These are phyloP conservation scores for Rutstroemia sp. DNA, from an alignment of 2,329 filamentous ascomycete species.

Conservation along the genomic window DNA sequence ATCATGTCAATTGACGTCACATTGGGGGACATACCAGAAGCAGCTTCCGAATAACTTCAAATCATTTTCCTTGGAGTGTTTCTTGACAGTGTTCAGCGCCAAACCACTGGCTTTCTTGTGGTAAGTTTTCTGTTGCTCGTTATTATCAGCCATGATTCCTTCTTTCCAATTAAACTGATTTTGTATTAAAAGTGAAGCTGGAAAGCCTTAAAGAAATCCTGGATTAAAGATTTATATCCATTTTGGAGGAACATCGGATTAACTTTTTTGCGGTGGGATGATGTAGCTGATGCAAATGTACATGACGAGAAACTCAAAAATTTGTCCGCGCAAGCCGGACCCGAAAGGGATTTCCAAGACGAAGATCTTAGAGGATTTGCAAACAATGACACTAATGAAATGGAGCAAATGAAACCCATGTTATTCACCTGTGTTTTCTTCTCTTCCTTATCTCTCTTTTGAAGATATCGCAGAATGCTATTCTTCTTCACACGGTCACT, in stretches of 20 bases:
- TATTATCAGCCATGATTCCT: slow-evolving; percentile 28
- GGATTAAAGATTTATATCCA: background rate
- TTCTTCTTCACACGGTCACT: slow-evolving; percentile 79
- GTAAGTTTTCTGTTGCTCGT: slow-evolving; percentile 56
- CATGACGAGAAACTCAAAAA: background rate
- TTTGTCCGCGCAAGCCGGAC: too few relatives aligned
- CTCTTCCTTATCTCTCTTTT: slow-evolving; percentile 57
- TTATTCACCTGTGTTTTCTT: slow-evolving; percentile 48
- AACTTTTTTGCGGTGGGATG: background rate
- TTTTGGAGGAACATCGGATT: too few relatives aligned
- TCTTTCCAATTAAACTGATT: background rate
- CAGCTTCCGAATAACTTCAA: slow-evolving; percentile 76
- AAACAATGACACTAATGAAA: too few relatives aligned
- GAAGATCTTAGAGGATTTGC: too few relatives aligned
- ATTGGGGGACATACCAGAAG: slow-evolving; percentile 58
- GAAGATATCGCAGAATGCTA: slow-evolving; percentile 59
- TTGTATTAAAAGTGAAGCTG: background rate
- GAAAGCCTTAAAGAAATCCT: background rate
- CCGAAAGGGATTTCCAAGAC: too few relatives aligned
- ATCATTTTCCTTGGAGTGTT: slow-evolving; percentile 60
- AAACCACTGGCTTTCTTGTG: slow-evolving; percentile 65
- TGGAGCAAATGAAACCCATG: too few relatives aligned
- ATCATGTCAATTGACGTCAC: slow-evolving; percentile 13
- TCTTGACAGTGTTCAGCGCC: slow-evolving; percentile 61
- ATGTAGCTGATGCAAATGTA: background rate